Conservation (phyloP, 352 stramenopile species). For the Phytophthora parvispora region DNA sequence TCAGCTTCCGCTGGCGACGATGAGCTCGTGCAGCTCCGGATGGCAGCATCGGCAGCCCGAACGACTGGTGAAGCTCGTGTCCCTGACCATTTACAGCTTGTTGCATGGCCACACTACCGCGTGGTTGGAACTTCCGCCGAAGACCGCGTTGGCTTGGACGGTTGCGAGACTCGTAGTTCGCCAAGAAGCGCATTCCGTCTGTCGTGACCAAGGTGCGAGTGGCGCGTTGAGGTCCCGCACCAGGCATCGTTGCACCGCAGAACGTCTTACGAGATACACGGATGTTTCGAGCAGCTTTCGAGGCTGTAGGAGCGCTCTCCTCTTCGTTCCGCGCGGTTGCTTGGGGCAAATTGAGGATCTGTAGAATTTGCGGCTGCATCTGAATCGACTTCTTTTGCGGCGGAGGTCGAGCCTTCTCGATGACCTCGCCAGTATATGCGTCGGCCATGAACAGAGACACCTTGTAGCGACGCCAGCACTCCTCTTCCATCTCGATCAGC, state of each 20-base stretch:
- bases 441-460: slow-evolving; percentile 71
- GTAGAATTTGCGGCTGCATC: too few relatives aligned
- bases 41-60: neutral
- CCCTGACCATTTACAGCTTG: slow-evolving; percentile 1
- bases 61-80: slow-evolving; percentile 28
- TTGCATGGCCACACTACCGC: slow-evolving; percentile 7
- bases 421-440: slow-evolving; percentile 24
- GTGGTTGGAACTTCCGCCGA: neutral
- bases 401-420: neutral
- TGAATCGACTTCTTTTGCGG: neutral
- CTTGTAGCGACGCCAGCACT: slow-evolving; percentile 81
- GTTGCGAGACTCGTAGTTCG: slow-evolving; percentile 60
- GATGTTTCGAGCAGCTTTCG: slow-evolving; percentile 26
- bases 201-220: slow-evolving; percentile 53
- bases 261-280: slow-evolving; percentile 48
- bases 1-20: slow-evolving; percentile 50
- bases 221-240: slow-evolving; percentile 16
- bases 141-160: slow-evolving; percentile 16
- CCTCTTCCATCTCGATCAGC: slow-evolving; percentile 69
- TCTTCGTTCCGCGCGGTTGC: slow-evolving; percentile 15
- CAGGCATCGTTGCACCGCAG: slow-evolving; percentile 45
- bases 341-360: too few relatives aligned
- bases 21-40: slow-evolving; percentile 25
- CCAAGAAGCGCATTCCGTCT: slow-evolving; percentile 69
- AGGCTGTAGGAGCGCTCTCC: slow-evolving; percentile 23